A percentile compares a stretch with the other conserved stretches of the same genome.
These are phyloP conservation scores for Russula earlei DNA, from an alignment of 768 basidiomycete genomes.

Conservation along the genomic window DNA sequence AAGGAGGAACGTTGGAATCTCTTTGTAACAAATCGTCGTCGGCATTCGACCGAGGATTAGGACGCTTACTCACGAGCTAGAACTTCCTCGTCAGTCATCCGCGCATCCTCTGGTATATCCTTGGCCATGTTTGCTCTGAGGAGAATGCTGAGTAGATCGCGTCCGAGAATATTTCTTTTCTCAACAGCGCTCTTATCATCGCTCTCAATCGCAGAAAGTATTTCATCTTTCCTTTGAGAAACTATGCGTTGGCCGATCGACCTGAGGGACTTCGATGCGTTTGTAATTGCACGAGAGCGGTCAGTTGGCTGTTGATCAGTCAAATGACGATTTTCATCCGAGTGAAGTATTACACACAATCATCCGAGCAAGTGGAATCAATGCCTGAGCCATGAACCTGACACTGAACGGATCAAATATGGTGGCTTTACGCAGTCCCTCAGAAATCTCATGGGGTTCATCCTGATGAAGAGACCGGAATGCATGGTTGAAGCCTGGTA, in stretches of 20 bases:
- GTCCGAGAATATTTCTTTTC: conserved; percentile 29
- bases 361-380: conserved; percentile 4
- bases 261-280: conserved; percentile 11
- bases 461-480: conserved; percentile 4
- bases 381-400: not conserved
- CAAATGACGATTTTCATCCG: not conserved
- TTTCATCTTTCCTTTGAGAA: conserved; percentile 28
- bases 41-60: not conserved
- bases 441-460: not conserved
- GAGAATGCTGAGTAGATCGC: conserved; percentile 52
- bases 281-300: not conserved
- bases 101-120: conserved; percentile 45
- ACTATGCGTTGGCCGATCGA: conserved; percentile 26
- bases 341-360: conserved; percentile 7
- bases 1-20: conserved; percentile 52
- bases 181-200: conserved; percentile 23
- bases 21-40: conserved; percentile 25
- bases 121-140: conserved; percentile 56
- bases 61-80: conserved; percentile 35
- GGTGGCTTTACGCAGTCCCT: conserved; percentile 8
- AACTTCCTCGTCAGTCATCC: conserved; percentile 54
- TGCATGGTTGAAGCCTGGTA: conserved; percentile 12
- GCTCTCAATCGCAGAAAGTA: conserved; percentile 24
- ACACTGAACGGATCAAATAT: conserved; percentile 8
- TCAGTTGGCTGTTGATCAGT: conserved; percentile 5